phyloP scores from a whole-genome alignment of 108 stramenopile genomes.

The Cyclotella choctawhatcheeana region DNA sequence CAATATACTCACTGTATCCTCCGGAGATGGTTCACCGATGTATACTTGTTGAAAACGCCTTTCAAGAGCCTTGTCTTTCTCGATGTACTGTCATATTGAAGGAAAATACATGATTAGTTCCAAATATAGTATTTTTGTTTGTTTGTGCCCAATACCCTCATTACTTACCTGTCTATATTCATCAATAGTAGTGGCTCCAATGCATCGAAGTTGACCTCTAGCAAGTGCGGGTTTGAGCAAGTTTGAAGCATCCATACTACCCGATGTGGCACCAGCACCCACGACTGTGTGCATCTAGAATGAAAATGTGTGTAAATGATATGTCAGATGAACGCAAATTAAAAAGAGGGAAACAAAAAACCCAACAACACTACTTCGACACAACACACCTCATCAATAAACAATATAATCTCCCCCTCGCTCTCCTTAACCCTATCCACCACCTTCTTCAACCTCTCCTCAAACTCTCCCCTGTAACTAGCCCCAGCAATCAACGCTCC shows the following conservation, averaged over 20 bases:
- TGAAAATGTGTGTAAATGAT: too few species aligned
- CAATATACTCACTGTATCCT: conserved; percentile 97
- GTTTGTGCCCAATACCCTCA: too few species aligned
- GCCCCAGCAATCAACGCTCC: conserved; percentile 98
- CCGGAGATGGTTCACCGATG: conserved; percentile 94
- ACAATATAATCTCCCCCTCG: conserved; percentile 95
- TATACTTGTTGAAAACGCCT: conserved; percentile 98
- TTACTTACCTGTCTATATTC: conserved; percentile 95
- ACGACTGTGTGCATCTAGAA: conserved; percentile 97
- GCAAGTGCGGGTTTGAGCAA: conserved; percentile 98
- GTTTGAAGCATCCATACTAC: conserved; percentile 98
- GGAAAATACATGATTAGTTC: too few species aligned
- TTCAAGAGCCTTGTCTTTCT: conserved; percentile 98
- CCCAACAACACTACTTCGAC: background rate
- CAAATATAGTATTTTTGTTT: too few species aligned
- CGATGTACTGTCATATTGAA: conserved; percentile 95
- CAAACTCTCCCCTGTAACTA: conserved; percentile 98
- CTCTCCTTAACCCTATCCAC: conserved; percentile 95
- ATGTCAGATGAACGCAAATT: background rate
- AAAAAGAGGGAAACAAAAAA: background rate
- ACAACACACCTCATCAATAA: conserved; percentile 92
- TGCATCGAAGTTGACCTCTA: conserved; percentile 96
- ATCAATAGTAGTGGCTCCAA: conserved; percentile 98
- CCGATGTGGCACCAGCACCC: conserved; percentile 93
- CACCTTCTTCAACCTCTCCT: conserved; percentile 98